Conservation (phyloP, 164 flowering plant genomes). For the Santalum album region DNA sequence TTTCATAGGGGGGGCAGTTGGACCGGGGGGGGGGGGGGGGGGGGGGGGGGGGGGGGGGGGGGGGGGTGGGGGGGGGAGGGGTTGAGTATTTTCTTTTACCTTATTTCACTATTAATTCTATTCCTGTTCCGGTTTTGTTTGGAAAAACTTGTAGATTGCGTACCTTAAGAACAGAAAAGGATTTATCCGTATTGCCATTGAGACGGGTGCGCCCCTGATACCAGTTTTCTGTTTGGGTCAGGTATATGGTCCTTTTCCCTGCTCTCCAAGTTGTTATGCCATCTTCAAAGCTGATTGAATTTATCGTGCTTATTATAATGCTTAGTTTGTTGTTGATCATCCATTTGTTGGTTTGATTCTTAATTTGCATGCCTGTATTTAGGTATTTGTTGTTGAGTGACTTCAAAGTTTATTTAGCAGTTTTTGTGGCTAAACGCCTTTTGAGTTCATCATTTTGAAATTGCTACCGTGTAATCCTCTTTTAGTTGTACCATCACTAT, state of each 20-base stretch:
- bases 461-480: no score
- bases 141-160: constrained; percentile 38
- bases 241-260: constrained; percentile 26
- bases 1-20: no score
- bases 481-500: no score
- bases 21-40: no score
- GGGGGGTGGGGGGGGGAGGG: no score
- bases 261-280: no score
- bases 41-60: no score
- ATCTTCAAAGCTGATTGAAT: no score
- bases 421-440: background rate
- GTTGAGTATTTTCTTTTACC: no score
- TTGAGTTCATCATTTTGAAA: background rate
- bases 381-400: background rate
- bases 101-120: no score
- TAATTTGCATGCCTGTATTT: background rate
- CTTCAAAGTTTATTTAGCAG: background rate
- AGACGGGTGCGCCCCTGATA: constrained; percentile 68
- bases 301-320: no score
- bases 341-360: background rate
- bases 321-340: background rate
- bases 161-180: constrained; percentile 77
- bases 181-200: constrained; percentile 82
- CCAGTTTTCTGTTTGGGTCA: constrained; percentile 94
- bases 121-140: background rate